These are phyloP conservation scores for Diplogelasinospora grovesii DNA, from an alignment of 495 filamentous ascomycete genomes.

Conservation along the genomic window DNA sequence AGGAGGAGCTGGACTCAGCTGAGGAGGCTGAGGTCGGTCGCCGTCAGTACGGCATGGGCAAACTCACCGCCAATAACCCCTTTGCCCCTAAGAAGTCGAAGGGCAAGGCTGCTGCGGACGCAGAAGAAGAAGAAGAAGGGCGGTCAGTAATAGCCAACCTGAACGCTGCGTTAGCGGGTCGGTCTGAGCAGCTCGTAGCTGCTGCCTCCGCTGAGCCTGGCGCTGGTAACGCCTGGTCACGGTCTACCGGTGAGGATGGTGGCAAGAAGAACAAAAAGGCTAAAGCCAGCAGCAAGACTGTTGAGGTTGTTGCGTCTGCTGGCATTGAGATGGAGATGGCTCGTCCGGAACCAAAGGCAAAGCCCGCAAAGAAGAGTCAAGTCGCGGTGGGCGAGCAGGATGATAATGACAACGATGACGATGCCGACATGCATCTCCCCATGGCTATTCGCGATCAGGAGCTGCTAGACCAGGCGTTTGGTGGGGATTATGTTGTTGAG, in stretches of 20 bases:
- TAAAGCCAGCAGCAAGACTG: too few relatives aligned
- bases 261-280: constrained; percentile 27
- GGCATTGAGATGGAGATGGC: too few relatives aligned
- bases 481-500: constrained; percentile 77
- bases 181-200: too few relatives aligned
- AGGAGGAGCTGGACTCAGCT: constrained; percentile 46
- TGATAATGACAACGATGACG: constrained; percentile 45
- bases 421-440: constrained; percentile 50
- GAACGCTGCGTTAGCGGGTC: too few relatives aligned
- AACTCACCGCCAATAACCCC: constrained; percentile 13
- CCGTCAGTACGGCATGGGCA: constrained; percentile 53
- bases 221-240: constrained; percentile 32
- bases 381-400: constrained; percentile 7
- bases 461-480: constrained; percentile 79
- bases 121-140: not conserved
- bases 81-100: constrained; percentile 4
- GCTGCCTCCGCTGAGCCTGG: constrained; percentile 5
- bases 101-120: constrained; percentile 5
- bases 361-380: constrained; percentile 12
- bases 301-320: too few relatives aligned
- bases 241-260: constrained; percentile 17
- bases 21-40: constrained; percentile 58
- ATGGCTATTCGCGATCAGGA: constrained; percentile 71
- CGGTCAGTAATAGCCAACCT: too few relatives aligned
- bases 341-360: too few relatives aligned